A percentile compares a stretch with the other conserved stretches of the same genome.
phyloP scores from a whole-genome alignment of 2,329 filamentous ascomycete species.

The Fusarium sp. region DNA sequence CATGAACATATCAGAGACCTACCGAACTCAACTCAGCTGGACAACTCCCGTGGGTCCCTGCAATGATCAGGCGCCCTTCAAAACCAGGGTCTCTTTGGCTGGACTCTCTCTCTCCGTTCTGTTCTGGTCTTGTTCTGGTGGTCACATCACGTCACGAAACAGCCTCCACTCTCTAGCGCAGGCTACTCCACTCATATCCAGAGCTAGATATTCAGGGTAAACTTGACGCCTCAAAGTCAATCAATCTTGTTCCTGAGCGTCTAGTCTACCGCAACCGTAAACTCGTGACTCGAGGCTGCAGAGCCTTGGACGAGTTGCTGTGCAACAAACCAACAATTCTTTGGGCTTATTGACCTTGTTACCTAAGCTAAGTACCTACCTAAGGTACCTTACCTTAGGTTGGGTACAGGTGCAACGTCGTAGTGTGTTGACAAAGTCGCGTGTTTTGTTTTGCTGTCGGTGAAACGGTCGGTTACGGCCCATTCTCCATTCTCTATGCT shows the following conservation, averaged over 20 bases:
- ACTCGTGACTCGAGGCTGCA: background rate
- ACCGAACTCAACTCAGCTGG: conserved; percentile 22
- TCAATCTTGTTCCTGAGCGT: conserved; percentile 1
- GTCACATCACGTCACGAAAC: conserved; percentile 32
- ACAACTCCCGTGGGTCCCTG: conserved; percentile 16
- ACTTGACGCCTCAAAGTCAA: conserved; percentile 12
- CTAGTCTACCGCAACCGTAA: conserved; percentile 2
- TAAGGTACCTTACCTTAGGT: background rate
- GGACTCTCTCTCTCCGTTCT: background rate
- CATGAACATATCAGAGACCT: background rate
- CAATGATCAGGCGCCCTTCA: conserved; percentile 33
- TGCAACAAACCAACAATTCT: background rate
- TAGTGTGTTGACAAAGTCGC: background rate
- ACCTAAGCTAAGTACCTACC: background rate
- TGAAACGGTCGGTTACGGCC: conserved; percentile 18
- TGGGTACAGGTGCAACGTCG: conserved; percentile 13
- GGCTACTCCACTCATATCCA: conserved; percentile 1
- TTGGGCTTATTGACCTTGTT: background rate
- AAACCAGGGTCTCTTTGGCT: conserved; percentile 14
- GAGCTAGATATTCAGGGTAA: conserved; percentile 14
- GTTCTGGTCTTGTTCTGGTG: conserved; percentile 7
- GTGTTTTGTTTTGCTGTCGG: conserved; percentile 23
- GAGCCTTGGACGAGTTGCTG: background rate
- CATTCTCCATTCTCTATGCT: background rate
- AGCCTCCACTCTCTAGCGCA: conserved; percentile 1